Base-by-base conservation (phyloP, 768 basidiomycete species). In the Suillus subaureus region DNA sequence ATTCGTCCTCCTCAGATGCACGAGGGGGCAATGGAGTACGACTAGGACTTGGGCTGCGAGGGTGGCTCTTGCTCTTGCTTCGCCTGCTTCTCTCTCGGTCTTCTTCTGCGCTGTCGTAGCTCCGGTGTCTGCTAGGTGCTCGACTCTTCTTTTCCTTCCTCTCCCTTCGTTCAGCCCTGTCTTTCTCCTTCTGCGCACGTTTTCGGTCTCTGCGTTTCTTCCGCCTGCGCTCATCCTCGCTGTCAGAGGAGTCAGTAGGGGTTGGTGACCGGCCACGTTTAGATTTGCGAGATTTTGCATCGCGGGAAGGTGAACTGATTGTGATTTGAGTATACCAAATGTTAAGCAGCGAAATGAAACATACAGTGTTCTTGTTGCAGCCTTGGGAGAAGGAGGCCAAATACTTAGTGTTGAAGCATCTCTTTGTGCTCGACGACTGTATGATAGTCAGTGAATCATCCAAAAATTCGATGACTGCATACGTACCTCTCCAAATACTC, bases 331-430 rank as follows among this genome's bases (percentile, higher is more conserved):
- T 18, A 23, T 6, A 60, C 23, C 13, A 26, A 57, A 35, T 54
- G 61, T 8, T 61, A 31, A 33, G 47, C 6, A n/a, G 40, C 15
- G 31, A 31, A 65, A 47, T 26, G 7, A 52, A 3, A 80, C 88
- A 37, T 77, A 91, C 87, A 86, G 68, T 55, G 77, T 75, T 43
- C 91, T 85, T 43, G 84, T 78, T 63, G 87, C 87, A 12, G 82
- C 85, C 68, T 89, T 90, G 0, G 94, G 94, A 3, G 94, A 95
- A 4, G 87, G 77, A 2, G 94, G 94, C 94, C 94, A 96, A n/a
- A 93, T 82, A 69, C 84, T 83, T 2, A 87, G 74, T 6, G 81
- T 82, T 11, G 78, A 84, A 6, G 70, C 80, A 69, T 87, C 87
- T 57, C 94, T 82, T 73, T 94, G 89, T 56, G 81, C 73, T 63